Percentiles rank a stretch among this genome's conserved stretches.
phyloP scores from a whole-genome alignment of 768 basidiomycete species.

The Austroboletus festivus region DNA sequence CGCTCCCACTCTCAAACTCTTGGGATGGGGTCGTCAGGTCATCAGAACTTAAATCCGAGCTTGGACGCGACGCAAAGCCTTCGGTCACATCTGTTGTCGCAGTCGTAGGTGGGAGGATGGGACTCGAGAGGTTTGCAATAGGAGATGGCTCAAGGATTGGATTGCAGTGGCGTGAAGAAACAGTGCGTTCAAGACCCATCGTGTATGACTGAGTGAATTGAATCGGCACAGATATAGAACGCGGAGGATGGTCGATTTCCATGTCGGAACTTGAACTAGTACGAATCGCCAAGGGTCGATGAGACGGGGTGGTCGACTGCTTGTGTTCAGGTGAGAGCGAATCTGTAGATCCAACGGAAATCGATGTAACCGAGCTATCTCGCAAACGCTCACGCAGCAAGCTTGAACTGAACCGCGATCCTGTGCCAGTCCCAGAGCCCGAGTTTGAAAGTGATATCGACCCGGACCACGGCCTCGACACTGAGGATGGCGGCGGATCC shows the following conservation, averaged over 20 bases:
- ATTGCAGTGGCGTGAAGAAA: constrained; percentile 4
- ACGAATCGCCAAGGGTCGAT: constrained; percentile 8
- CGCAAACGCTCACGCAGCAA: constrained; percentile 20
- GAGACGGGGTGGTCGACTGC: constrained; percentile 2
- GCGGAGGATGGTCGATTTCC: constrained; percentile 26
- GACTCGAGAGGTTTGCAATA: constrained; percentile 19
- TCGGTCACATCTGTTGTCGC: background rate
- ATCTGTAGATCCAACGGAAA: constrained; percentile 23
- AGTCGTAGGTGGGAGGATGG: constrained; percentile 7
- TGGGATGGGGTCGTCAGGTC: constrained; percentile 9
- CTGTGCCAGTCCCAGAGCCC: constrained; percentile 20
- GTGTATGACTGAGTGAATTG: constrained; percentile 6
- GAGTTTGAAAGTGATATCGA: constrained; percentile 28
- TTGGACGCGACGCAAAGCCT: constrained; percentile 7
- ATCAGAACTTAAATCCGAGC: constrained; percentile 15
- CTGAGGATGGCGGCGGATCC: constrained; percentile 10
- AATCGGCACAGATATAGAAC: constrained; percentile 18
- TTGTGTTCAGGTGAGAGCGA: constrained; percentile 10
- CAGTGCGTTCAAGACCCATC: background rate
- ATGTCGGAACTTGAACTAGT: constrained; percentile 17
- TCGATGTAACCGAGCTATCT: constrained; percentile 31
- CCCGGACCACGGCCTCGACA: constrained; percentile 17
- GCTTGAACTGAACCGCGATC: constrained; percentile 25
- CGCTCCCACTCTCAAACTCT: constrained; percentile 15
- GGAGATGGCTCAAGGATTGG: constrained; percentile 11